Base-by-base conservation (phyloP, 2,329 filamentous ascomycete genomes). In the Coniochaeta prunicola region DNA sequence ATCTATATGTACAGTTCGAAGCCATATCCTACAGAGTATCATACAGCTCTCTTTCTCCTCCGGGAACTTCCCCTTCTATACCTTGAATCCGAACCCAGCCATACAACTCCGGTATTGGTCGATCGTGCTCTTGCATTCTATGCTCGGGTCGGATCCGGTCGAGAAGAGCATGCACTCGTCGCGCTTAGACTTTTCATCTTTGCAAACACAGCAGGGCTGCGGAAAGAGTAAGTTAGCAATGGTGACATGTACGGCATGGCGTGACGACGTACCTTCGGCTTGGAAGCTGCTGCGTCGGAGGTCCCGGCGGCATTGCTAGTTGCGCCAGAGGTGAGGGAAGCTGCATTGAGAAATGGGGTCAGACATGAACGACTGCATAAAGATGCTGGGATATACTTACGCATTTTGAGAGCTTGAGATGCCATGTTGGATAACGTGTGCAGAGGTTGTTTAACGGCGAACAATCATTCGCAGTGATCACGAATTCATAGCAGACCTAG, bases 161-260 rank as follows among this genome's bases (percentile, higher is more conserved):
- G 91, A 96, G 79, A 97, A 97, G 59, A 99, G 89, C 93, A 99
- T 97, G 81, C 94, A 99, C 76, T 99, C 92, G 77, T 99, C 94
- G 63, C 94, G 91, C 66, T 83, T 83, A 40, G 90, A 81, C 76
- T 99, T 99, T 75, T 99, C 92, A 50, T 94, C 86, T 72, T 92
- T 97, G 85, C 94, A 99, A 31, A 97, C 94, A 73, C 94, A 97
- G 83, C 94, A 97, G 48, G 93, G 93, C 91, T 97, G 69, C 60
- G 21, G 4, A 17, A 19, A 57, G 13, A 30, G 26, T 13, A 50
- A 21, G 38, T 59, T 38, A 24, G 34, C 21, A 50, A 62, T 57
- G 26, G 53, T 28, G 5, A 56, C 24, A 9, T 7, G 36, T 24
- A 57, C 21, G 10, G 7, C 3, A 6, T 12, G 24, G 7, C 26